phyloP scores from a whole-genome alignment of 169 alveolate genomes.

The Plasmodium relictum region DNA sequence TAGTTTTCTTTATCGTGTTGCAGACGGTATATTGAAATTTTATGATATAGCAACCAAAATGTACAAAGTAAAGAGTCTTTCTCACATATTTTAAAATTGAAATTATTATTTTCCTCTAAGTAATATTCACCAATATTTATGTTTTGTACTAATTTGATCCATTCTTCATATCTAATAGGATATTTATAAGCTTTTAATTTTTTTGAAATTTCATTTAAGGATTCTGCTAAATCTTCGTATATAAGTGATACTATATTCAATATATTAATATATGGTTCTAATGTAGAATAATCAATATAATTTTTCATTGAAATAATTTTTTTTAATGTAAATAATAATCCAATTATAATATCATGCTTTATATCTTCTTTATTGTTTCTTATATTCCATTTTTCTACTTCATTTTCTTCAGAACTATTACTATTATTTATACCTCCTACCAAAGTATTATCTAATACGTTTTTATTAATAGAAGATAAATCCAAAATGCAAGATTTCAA shows the following conservation, averaged over 20 bases:
- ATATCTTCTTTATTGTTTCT: constrained; percentile 12
- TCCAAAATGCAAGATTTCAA: constrained; percentile 32
- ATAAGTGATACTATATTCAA: constrained; percentile 29
- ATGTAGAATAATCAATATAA: constrained; percentile 1
- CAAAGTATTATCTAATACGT: background rate
- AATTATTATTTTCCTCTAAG: background rate
- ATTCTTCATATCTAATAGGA: constrained; percentile 38
- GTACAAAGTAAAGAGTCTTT: constrained; percentile 40
- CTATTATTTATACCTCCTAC: background rate
- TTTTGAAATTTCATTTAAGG: background rate
- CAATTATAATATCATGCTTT: constrained; percentile 62
- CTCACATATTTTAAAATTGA: constrained; percentile 34
- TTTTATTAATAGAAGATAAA: background rate
- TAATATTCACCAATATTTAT: constrained; percentile 1
- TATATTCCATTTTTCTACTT: constrained; percentile 27
- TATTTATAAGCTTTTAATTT: constrained; percentile 4
- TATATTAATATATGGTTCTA: constrained; percentile 39
- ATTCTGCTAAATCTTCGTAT: constrained; percentile 18
- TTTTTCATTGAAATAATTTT: constrained; percentile 18
- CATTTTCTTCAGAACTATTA: background rate
- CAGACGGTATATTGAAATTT: constrained; percentile 44
- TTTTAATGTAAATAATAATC: constrained; percentile 44
- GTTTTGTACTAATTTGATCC: constrained; percentile 11
- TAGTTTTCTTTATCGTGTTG: constrained; percentile 30
- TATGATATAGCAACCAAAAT: constrained; percentile 53